phyloP scores from a whole-genome alignment of 805 yeast genomes.

The Candida parachauliodes region DNA sequence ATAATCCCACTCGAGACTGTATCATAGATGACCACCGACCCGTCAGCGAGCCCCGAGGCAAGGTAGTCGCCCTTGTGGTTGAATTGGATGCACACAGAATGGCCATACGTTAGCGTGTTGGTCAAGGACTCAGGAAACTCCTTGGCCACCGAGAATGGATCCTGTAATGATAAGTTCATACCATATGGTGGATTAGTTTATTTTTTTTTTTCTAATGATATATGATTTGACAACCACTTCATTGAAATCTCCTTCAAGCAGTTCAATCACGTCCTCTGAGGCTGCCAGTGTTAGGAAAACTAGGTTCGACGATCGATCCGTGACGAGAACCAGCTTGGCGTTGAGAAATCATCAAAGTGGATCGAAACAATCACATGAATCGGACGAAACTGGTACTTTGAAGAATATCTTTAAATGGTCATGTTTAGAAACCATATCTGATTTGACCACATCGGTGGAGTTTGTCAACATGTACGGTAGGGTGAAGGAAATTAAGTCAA shows the following conservation, averaged over 20 bases:
- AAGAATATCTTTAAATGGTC: slow-evolving; percentile 22
- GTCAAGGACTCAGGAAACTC: slow-evolving; percentile 87
- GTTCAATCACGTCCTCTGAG: slow-evolving; percentile 2
- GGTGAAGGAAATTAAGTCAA: slow-evolving; percentile 20
- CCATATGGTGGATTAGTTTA: background rate
- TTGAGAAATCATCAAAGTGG: slow-evolving; percentile 13
- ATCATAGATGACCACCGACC: slow-evolving; percentile 71
- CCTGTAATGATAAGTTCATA: slow-evolving; percentile 81
- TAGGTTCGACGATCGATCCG: slow-evolving; percentile 38
- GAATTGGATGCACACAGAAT: slow-evolving; percentile 63
- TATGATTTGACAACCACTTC: slow-evolving; percentile 9
- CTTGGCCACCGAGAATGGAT: slow-evolving; percentile 87
- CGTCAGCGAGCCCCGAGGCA: slow-evolving; percentile 76
- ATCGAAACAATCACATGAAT: background rate
- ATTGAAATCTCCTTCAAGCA: slow-evolving; percentile 7
- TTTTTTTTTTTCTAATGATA: background rate
- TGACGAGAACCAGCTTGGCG: slow-evolving; percentile 23
- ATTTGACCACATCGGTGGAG: slow-evolving; percentile 17
- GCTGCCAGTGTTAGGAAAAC: slow-evolving; percentile 14
- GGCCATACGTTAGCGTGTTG: slow-evolving; percentile 63
- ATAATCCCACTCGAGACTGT: slow-evolving; percentile 63
- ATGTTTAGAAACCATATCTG: slow-evolving; percentile 17
- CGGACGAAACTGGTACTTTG: background rate
- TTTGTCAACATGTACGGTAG: slow-evolving; percentile 22
- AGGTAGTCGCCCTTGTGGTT: slow-evolving; percentile 78